Conservation (phyloP, 257 asterid species). For the Oldenlandia corymbosa region DNA sequence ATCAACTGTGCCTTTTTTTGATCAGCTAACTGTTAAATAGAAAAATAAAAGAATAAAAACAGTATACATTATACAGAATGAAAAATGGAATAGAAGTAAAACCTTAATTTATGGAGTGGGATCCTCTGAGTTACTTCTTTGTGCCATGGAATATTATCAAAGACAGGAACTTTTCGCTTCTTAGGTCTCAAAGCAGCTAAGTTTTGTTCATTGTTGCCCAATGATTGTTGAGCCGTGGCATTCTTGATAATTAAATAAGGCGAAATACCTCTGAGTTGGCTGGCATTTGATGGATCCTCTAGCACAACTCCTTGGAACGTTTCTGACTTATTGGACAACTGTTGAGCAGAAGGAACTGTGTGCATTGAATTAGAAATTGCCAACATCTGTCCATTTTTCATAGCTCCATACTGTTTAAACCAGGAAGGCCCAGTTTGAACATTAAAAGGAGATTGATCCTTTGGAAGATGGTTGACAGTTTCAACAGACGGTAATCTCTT, state of each 20-base stretch:
- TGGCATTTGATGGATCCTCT: slow-evolving; percentile 27
- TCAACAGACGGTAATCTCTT: slow-evolving; percentile 21
- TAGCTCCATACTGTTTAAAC: slow-evolving; percentile 41
- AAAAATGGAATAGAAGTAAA: too few relatives aligned
- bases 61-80: too few relatives aligned
- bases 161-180: slow-evolving; percentile 47
- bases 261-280: slow-evolving; percentile 29
- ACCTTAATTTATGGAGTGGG: slow-evolving; percentile 41
- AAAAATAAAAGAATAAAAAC: background rate
- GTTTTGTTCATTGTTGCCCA: slow-evolving; percentile 27
- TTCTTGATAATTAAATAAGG: slow-evolving; percentile 24
- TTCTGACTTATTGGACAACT: slow-evolving; percentile 25
- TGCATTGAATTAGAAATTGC: slow-evolving; percentile 25
- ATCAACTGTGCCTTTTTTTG: background rate
- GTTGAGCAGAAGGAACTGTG: slow-evolving; percentile 20
- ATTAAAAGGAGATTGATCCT: slow-evolving; percentile 29
- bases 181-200: slow-evolving; percentile 31
- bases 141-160: slow-evolving; percentile 60
- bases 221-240: slow-evolving; percentile 22
- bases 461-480: slow-evolving; percentile 21
- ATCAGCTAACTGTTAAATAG: background rate
- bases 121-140: slow-evolving; percentile 41
- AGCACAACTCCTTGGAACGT: slow-evolving; percentile 30
- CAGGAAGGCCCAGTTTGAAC: slow-evolving; percentile 50
- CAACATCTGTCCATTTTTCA: slow-evolving; percentile 37